Evolutionary conservation across 2,329 filamentous ascomycete species (phyloP), one percentile per base, ranked within the genome.

Genomic region (Lasiodiplodia sp.): DNA sequence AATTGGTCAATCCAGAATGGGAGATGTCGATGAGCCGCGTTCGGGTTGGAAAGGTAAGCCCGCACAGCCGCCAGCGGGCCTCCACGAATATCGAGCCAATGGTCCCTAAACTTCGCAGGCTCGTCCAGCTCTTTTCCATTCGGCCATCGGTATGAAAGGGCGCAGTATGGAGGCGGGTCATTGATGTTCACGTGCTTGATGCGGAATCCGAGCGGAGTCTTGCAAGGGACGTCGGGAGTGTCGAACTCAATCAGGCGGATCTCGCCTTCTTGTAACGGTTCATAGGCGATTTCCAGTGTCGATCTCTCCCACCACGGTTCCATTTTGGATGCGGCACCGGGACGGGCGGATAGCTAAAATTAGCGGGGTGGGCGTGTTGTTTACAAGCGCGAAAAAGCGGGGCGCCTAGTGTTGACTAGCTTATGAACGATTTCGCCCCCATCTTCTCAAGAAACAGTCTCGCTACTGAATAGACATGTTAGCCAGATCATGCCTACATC

Each of bases 1-100:
- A 55, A 55, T 18, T 55, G 25, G 28, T 55, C 52, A 11, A 55
- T 55, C 25, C 52, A 55, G 52, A 55, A 55, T 1, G 23, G 52
- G 28, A 55, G 25, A 34, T 34, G 52, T 8, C 52, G 28, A n/a
- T 55, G 12, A 34, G 12, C 25, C 16, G 16, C 23, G 23, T 34
- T 55, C 12, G 18, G 8, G 23, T 55, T 55, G 52, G 23, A 55
- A 12, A 55, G 28, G 14, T 55, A 55, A 18, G 52, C 5, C 25
- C 52, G 23, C 23, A 55, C 28, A 21, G 52, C 52, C 1, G 14
- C 28, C 14, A 55, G 52, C 11, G 52, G 52, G 14, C 52, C 52
- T 8, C 52, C 52, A 18, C 52, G 23, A 2, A 55, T 55, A 7
- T 55, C 52, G 7, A 55, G 52, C 52, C 52, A 55, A 28, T 31